These are phyloP conservation scores for Nyssa sinensis DNA, from an alignment of 148 eudicot species.

Conservation along the genomic window DNA sequence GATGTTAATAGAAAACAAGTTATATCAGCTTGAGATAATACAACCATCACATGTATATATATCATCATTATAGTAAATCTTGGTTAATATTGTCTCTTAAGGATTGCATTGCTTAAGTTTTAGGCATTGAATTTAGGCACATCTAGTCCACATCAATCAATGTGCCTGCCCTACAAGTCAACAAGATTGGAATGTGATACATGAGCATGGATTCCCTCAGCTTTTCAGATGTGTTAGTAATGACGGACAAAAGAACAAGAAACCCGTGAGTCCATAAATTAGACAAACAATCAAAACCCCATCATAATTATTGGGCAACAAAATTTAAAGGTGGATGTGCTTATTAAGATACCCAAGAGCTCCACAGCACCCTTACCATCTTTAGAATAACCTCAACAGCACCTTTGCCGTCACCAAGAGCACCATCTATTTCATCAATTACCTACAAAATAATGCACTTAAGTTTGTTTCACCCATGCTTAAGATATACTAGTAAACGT, in stretches of 20 bases:
- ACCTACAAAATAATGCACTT: conserved; percentile 41
- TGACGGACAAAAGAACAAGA: no score
- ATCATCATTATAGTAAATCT: no score
- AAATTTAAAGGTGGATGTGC: conserved; percentile 9
- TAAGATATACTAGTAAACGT: conserved; percentile 2
- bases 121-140: background rate
- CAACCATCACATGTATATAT: background rate
- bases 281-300: no score
- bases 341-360: background rate
- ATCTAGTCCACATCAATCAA: background rate
- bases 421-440: conserved; percentile 99
- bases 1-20: background rate
- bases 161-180: background rate
- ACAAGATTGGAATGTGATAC: background rate
- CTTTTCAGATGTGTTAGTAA: no score
- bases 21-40: background rate
- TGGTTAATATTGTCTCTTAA: background rate
- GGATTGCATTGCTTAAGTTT: background rate
- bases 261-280: background rate
- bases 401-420: conserved; percentile 98
- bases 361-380: no score
- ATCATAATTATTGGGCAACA: no score
- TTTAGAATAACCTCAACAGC: conserved; percentile 87
- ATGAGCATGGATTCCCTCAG: no score
- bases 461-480: conserved; percentile 1